These are phyloP conservation scores for Mallotus repandus DNA, from an alignment of 441 rosid genomes.

Conservation along the genomic window DNA sequence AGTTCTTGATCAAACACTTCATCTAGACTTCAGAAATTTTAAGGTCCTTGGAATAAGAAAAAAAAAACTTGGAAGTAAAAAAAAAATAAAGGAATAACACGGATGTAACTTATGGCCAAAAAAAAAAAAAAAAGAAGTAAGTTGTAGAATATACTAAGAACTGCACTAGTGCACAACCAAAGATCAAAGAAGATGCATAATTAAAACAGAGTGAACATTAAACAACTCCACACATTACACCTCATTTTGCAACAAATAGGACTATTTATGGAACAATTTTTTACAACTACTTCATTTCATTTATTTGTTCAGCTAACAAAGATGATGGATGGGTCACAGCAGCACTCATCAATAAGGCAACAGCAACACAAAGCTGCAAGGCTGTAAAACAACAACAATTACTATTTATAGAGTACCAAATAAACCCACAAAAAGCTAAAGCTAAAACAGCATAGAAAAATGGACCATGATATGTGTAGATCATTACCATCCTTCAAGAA, in stretches of 20 bases:
- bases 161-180: not conserved
- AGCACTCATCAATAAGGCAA: constrained; percentile 38
- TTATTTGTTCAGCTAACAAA: constrained; percentile 26
- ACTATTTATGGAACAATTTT: not conserved
- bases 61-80: not conserved
- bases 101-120: no score
- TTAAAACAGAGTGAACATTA: not conserved
- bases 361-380: constrained; percentile 46
- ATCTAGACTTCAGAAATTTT: no score
- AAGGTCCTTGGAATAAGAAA: no score
- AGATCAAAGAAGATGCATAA: not conserved
- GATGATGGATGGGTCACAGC: constrained; percentile 61
- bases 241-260: not conserved
- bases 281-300: no score
- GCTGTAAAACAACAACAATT: constrained; percentile 30
- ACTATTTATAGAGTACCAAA: not conserved
- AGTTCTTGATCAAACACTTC: not conserved
- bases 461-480: not conserved
- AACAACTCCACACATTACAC: not conserved
- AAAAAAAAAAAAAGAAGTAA: no score
- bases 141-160: not conserved
- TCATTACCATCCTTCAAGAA: constrained; percentile 68
- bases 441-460: not conserved
- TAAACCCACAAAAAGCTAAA: not conserved
- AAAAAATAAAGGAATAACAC: not conserved